Evolutionary conservation across 805 yeast species (phyloP).

Genomic region (Saccharomyces jurei): DNA sequence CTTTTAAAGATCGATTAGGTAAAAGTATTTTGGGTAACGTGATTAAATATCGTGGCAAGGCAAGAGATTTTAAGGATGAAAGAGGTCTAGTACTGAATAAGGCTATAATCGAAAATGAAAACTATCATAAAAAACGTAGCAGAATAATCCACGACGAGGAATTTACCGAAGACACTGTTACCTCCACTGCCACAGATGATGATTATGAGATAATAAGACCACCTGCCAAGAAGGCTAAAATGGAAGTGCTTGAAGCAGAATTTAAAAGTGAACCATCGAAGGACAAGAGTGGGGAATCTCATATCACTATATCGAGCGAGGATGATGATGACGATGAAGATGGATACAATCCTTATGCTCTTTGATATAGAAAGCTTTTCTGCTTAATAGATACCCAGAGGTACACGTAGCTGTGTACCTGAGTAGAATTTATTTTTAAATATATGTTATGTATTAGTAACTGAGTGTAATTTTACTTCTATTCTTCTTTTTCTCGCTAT

Average conservation of each 20-base stretch:
- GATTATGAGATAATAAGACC: constrained; percentile 11
- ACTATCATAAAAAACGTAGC: constrained; percentile 23
- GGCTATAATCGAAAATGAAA: constrained; percentile 38
- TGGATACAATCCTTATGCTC: constrained; percentile 15
- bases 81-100: constrained; percentile 53
- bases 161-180: constrained; percentile 21
- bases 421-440: neutral
- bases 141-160: constrained; percentile 18
- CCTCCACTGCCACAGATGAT: constrained; percentile 16
- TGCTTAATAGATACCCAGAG: neutral
- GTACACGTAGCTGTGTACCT: neutral
- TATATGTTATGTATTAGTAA: neutral
- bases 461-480: constrained; percentile 16
- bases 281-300: constrained; percentile 3
- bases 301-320: constrained; percentile 1
- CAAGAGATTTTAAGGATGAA: constrained; percentile 71
- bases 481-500: constrained; percentile 33
- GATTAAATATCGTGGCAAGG: constrained; percentile 64
- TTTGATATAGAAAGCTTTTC: neutral
- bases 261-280: neutral
- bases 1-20: constrained; percentile 60
- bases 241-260: neutral
- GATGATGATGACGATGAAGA: constrained; percentile 21
- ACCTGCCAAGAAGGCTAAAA: constrained; percentile 8
- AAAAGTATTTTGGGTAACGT: constrained; percentile 73